A percentile compares a stretch with the other conserved stretches of the same genome.
Conservation (phyloP, 441 rosid species). For the Erodium chrysanthum region DNA sequence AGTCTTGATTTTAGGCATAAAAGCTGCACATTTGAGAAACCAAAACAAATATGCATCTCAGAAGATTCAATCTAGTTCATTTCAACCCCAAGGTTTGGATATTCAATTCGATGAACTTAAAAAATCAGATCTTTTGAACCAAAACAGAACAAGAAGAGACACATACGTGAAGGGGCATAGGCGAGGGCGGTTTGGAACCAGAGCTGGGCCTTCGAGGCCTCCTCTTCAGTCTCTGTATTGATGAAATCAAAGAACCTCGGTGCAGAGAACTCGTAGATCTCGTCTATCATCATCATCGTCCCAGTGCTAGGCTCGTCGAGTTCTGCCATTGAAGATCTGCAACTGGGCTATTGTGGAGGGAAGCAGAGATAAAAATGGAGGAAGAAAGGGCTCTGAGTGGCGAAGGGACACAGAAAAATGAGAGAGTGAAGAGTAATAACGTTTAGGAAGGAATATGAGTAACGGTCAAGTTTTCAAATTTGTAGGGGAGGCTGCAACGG, state of each 20-base stretch:
- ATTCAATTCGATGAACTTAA: too few species aligned
- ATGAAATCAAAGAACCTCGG: slow-evolving; percentile 73
- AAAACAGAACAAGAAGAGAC: background rate
- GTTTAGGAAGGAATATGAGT: background rate
- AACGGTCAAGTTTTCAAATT: background rate
- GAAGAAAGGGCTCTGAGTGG: background rate
- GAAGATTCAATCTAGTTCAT: too few species aligned
- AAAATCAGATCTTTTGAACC: too few species aligned
- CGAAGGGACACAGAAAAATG: background rate
- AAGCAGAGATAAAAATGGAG: background rate
- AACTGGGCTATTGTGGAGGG: background rate
- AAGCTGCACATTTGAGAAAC: slow-evolving; percentile 71
- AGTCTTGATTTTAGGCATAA: slow-evolving; percentile 69
- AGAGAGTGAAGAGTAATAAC: background rate
- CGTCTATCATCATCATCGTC: slow-evolving; percentile 35
- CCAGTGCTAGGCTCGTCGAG: slow-evolving; percentile 23
- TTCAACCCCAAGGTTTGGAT: too few species aligned
- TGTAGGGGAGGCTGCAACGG: background rate
- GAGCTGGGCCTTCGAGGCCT: slow-evolving; percentile 51
- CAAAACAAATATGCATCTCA: too few species aligned
- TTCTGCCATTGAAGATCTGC: slow-evolving; percentile 19
- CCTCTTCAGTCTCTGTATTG: slow-evolving; percentile 59
- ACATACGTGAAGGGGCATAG: slow-evolving; percentile 89
- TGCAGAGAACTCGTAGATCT: slow-evolving; percentile 75
- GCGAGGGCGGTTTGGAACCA: slow-evolving; percentile 72